Conservation (phyloP, 108 stramenopile genomes). For the Fragilaria radians region DNA sequence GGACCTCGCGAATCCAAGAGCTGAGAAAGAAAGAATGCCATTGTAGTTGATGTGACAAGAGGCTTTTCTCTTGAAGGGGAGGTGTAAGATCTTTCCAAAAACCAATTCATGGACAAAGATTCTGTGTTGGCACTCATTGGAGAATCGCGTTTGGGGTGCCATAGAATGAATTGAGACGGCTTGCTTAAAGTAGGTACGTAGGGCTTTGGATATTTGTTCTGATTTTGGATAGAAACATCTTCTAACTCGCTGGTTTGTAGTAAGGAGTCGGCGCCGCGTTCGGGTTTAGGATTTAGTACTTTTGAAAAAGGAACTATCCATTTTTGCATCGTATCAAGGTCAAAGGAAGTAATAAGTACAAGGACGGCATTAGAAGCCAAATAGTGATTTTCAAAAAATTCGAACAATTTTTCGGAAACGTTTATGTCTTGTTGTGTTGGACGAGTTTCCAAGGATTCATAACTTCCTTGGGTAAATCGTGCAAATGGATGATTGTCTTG, state of each 20-base stretch:
- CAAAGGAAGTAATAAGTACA: slow-evolving; percentile 49
- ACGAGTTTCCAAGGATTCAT: slow-evolving; percentile 42
- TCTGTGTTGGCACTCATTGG: slow-evolving; percentile 41
- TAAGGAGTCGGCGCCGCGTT: background rate
- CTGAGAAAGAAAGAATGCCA: slow-evolving; percentile 65
- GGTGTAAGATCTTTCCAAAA: slow-evolving; percentile 41
- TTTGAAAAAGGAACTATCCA: slow-evolving; percentile 53
- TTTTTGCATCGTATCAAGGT: slow-evolving; percentile 42
- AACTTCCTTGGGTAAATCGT: slow-evolving; percentile 45
- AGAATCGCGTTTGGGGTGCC: slow-evolving; percentile 33
- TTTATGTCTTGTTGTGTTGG: slow-evolving; percentile 41
- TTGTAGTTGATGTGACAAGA: slow-evolving; percentile 44
- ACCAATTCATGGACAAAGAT: slow-evolving; percentile 61
- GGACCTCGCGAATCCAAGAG: slow-evolving; percentile 63
- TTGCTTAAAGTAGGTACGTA: too few species aligned
- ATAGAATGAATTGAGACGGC: slow-evolving; percentile 22
- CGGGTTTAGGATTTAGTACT: slow-evolving; percentile 32
- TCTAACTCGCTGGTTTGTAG: too few species aligned
- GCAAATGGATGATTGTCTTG: slow-evolving; percentile 67
- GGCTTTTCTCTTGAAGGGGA: too few species aligned
- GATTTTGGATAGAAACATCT: slow-evolving; percentile 3
- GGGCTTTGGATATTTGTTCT: background rate
- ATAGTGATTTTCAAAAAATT: slow-evolving; percentile 55
- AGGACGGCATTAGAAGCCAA: slow-evolving; percentile 47
- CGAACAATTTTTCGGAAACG: slow-evolving; percentile 31